Evolutionary conservation across 768 basidiomycete genomes (phyloP).

Genomic region (Gloeopeniophorella convolvens): DNA sequence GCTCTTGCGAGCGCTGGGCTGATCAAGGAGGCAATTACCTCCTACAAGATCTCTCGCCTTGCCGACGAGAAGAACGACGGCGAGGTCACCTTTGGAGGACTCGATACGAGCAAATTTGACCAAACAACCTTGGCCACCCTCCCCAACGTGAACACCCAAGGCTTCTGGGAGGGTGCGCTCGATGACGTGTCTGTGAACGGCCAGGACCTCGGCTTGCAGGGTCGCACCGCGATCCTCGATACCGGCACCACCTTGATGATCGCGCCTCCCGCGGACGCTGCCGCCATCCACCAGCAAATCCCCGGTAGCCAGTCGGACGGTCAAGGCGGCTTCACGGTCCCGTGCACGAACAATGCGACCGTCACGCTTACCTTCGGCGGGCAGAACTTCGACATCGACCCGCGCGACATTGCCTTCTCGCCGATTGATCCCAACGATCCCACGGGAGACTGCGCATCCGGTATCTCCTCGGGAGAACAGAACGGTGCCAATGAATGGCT

Average conservation of each 20-base stretch:
- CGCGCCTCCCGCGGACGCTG: constrained; percentile 41
- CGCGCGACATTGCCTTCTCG: constrained; percentile 56
- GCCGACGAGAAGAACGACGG: constrained; percentile 68
- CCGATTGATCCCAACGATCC: constrained; percentile 45
- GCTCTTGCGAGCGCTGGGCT: constrained; percentile 50
- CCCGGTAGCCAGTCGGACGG: constrained; percentile 47
- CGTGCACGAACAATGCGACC: constrained; percentile 51
- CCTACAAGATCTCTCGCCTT: constrained; percentile 75
- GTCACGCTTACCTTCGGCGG: constrained; percentile 58
- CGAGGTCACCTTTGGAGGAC: constrained; percentile 74
- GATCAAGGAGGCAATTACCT: constrained; percentile 59
- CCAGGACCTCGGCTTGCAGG: constrained; percentile 39
- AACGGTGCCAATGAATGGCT: constrained; percentile 62
- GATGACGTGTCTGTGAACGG: constrained; percentile 56
- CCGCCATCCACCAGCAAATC: constrained; percentile 47
- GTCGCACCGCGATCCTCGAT: constrained; percentile 64
- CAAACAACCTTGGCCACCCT: constrained; percentile 49
- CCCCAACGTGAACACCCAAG: constrained; percentile 53
- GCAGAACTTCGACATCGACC: constrained; percentile 51
- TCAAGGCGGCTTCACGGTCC: constrained; percentile 51
- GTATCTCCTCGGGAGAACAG: constrained; percentile 58
- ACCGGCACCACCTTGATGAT: constrained; percentile 43
- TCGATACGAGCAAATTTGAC: constrained; percentile 67
- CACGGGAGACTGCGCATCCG: constrained; percentile 60
- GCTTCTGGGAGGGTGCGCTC: constrained; percentile 78